Evolutionary conservation across 495 filamentous ascomycete genomes (phyloP).

Genomic region (Penicillium mononematosum): DNA sequence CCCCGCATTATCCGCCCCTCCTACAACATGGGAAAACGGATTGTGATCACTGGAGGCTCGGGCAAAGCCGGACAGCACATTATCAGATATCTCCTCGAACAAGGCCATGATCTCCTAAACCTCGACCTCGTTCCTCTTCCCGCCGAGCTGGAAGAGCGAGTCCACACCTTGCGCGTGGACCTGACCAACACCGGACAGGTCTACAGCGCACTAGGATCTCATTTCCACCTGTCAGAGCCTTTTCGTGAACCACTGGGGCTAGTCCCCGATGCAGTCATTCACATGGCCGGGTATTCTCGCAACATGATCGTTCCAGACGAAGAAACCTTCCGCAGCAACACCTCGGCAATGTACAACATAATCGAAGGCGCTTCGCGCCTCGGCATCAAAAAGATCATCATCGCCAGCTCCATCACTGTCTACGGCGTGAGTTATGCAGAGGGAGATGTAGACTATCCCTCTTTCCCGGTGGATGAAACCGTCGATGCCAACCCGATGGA

Average conservation of each 20-base stretch:
- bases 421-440: conserved; percentile 61
- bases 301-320: conserved; percentile 63
- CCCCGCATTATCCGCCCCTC: conserved; percentile 21
- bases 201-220: conserved; percentile 56
- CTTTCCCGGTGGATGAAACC: conserved; percentile 58
- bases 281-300: conserved; percentile 59
- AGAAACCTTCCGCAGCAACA: conserved; percentile 56
- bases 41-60: conserved; percentile 58
- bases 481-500: conserved; percentile 55
- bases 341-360: conserved; percentile 55
- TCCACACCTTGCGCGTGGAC: conserved; percentile 58
- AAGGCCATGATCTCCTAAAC: conserved; percentile 57
- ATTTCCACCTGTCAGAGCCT: conserved; percentile 54
- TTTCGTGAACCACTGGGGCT: conserved; percentile 36
- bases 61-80: conserved; percentile 60
- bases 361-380: conserved; percentile 61
- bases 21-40: conserved; percentile 37
- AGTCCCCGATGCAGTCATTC: conserved; percentile 58
- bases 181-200: conserved; percentile 59
- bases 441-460: conserved; percentile 53
- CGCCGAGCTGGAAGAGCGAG: conserved; percentile 38
- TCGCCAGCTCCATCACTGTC: conserved; percentile 55
- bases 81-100: conserved; percentile 52
- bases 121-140: conserved; percentile 51
- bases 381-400: conserved; percentile 59